phyloP scores from a whole-genome alignment of 345 rosid genomes.

The Camelina laxa region DNA sequence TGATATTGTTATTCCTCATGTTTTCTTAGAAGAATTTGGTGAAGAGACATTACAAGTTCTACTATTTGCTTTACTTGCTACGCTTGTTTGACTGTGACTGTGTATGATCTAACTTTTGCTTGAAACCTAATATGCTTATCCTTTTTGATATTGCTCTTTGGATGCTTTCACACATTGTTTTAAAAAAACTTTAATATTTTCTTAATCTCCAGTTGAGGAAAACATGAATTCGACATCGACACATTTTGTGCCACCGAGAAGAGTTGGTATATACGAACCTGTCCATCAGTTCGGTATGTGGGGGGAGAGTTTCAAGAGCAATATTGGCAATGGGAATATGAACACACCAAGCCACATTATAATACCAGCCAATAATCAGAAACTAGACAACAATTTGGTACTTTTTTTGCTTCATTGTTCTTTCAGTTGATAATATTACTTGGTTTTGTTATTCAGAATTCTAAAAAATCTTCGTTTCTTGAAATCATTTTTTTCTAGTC shows the following conservation, averaged over 20 bases:
- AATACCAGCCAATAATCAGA: conserved; percentile 51
- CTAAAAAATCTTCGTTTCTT: conserved; percentile 3
- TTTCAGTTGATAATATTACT: conserved; percentile 1
- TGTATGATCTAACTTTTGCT: conserved; percentile 19
- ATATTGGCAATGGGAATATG: conserved; percentile 50
- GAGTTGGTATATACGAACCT: conserved; percentile 77
- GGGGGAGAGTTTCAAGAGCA: conserved; percentile 70
- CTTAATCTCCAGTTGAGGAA: conserved; percentile 30
- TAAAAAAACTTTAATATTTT: not conserved
- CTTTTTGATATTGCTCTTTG: not conserved
- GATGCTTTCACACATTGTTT: conserved; percentile 15
- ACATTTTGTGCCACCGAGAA: conserved; percentile 75
- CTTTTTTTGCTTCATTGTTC: not conserved
- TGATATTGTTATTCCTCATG: not conserved
- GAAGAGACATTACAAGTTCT: not conserved
- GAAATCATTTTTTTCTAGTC: conserved; percentile 56
- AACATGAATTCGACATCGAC: conserved; percentile 77
- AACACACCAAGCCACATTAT: conserved; percentile 56
- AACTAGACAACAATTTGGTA: conserved; percentile 76
- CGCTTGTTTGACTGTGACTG: conserved; percentile 12
- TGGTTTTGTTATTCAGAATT: not conserved
- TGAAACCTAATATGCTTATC: conserved; percentile 10
- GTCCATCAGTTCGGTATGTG: conserved; percentile 83
- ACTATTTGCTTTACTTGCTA: conserved; percentile 17
- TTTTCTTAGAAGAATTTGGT: conserved; percentile 3